A percentile compares a stretch with the other conserved stretches of the same genome.
Conservation (phyloP, 768 basidiomycete genomes). For the Psilocybe cyanescens region DNA sequence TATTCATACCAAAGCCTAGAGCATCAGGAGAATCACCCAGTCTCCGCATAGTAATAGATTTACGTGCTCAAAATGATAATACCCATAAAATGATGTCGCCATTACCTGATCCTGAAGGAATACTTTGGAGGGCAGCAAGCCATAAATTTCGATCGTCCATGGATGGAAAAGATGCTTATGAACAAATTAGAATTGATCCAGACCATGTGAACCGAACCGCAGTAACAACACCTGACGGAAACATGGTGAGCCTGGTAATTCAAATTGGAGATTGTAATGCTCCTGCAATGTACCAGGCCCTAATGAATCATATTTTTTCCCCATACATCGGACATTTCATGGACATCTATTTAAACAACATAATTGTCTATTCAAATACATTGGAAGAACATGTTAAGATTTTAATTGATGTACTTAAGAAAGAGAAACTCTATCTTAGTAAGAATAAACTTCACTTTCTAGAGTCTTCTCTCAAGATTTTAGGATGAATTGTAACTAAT, state of each 20-base stretch:
- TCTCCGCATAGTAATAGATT: constrained; percentile 37
- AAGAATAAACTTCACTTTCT: constrained; percentile 37
- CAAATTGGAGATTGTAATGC: constrained; percentile 36
- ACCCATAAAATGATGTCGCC: constrained; percentile 39
- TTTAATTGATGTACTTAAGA: constrained; percentile 34
- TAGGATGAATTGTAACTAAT: constrained; percentile 31
- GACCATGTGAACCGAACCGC: constrained; percentile 27
- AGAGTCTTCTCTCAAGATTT: constrained; percentile 27
- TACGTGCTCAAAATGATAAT: constrained; percentile 40
- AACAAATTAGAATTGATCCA: constrained; percentile 37
- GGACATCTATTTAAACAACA: constrained; percentile 43
- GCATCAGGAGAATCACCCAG: constrained; percentile 14
- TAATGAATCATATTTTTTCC: constrained; percentile 44
- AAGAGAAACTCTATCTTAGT: constrained; percentile 40
- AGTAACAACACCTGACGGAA: constrained; percentile 42
- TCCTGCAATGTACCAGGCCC: constrained; percentile 42
- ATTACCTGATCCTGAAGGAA: constrained; percentile 43
- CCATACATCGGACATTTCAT: constrained; percentile 36
- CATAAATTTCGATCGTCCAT: constrained; percentile 33
- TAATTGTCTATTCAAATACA: constrained; percentile 45
- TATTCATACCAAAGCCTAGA: constrained; percentile 35
- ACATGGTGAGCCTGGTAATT: constrained; percentile 41
- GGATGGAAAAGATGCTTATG: constrained; percentile 43
- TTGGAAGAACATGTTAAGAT: constrained; percentile 36
- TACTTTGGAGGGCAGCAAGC: constrained; percentile 33